These are phyloP conservation scores for Penicillium soppii DNA, from an alignment of 495 filamentous ascomycete genomes.

Conservation along the genomic window DNA sequence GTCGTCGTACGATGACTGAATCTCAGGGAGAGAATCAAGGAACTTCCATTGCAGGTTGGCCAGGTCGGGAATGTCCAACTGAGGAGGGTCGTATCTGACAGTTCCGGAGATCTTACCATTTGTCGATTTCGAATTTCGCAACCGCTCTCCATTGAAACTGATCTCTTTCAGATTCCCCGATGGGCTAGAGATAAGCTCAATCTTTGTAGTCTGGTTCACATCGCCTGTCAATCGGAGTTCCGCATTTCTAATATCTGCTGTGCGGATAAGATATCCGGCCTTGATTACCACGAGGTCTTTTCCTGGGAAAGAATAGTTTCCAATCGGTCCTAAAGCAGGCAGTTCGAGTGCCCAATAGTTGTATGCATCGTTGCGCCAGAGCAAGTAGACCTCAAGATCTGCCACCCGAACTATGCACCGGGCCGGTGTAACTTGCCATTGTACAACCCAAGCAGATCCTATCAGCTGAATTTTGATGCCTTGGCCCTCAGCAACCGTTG, in stretches of 20 bases:
- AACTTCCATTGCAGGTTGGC: constrained; percentile 58
- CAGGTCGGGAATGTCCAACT: constrained; percentile 51
- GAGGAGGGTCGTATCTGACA: constrained; percentile 44
- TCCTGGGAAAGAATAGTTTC: constrained; percentile 17
- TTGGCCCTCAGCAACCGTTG: constrained; percentile 21
- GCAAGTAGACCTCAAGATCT: constrained; percentile 49
- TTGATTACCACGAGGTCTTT: constrained; percentile 53
- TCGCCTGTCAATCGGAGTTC: constrained; percentile 58
- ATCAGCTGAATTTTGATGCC: constrained; percentile 27
- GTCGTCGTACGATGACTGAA: constrained; percentile 59
- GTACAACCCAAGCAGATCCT: constrained; percentile 44
- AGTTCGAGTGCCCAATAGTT: constrained; percentile 63
- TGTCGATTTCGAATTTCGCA: constrained; percentile 26
- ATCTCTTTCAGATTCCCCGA: constrained; percentile 33
- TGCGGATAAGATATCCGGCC: constrained; percentile 65
- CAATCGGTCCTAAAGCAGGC: constrained; percentile 22
- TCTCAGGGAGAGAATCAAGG: constrained; percentile 65
- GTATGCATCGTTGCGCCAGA: constrained; percentile 60
- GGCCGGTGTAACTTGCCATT: constrained; percentile 43
- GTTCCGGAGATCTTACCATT: constrained; percentile 39
- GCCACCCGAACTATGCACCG: constrained; percentile 47
- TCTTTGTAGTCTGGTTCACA: constrained; percentile 58
- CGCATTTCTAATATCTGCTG: constrained; percentile 41
- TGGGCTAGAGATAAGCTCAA: constrained; percentile 60
- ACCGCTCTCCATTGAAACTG: constrained; percentile 49